Evolutionary conservation across 805 yeast species (phyloP).

Genomic region (Metschnikowia continentalis): DNA sequence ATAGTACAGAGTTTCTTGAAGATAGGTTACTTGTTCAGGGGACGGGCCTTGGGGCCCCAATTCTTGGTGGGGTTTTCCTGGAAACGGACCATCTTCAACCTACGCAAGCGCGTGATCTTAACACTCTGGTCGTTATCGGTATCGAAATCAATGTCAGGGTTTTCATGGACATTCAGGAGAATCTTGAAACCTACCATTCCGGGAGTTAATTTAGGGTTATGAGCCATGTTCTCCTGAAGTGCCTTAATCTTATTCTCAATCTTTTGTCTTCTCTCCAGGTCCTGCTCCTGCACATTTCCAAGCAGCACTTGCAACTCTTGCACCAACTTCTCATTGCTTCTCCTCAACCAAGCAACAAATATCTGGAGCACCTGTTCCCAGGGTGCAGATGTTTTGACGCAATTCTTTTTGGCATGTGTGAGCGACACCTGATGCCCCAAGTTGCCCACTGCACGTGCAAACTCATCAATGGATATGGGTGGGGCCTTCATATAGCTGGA

Average conservation of each 20-base stretch:
- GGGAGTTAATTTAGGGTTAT: constrained; percentile 38
- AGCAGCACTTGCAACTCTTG: constrained; percentile 17
- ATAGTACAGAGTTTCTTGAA: too few species aligned
- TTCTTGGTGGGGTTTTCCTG: constrained; percentile 90
- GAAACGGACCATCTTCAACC: constrained; percentile 76
- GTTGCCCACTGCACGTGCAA: constrained; percentile 79
- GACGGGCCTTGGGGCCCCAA: constrained; percentile 97
- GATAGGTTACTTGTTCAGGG: constrained; percentile 25
- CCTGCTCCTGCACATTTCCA: constrained; percentile 6
- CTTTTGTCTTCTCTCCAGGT: constrained; percentile 13
- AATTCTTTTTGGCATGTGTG: constrained; percentile 84
- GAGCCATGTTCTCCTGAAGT: constrained; percentile 29
- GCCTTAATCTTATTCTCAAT: constrained; percentile 17
- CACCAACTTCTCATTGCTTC: constrained; percentile 27
- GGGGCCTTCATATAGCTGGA: constrained; percentile 75
- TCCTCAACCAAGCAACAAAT: constrained; percentile 54
- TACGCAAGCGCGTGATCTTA: constrained; percentile 57
- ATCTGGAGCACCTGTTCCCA: constrained; percentile 75
- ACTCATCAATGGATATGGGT: constrained; percentile 70
- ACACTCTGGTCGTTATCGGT: constrained; percentile 53
- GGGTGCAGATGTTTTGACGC: constrained; percentile 87
- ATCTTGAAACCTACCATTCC: constrained; percentile 53
- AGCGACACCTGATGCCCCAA: constrained; percentile 78
- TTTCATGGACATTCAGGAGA: constrained; percentile 36
- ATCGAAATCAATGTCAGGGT: constrained; percentile 53